Conservation (phyloP, 352 stramenopile species). For the Pythium plurisporium region DNA sequence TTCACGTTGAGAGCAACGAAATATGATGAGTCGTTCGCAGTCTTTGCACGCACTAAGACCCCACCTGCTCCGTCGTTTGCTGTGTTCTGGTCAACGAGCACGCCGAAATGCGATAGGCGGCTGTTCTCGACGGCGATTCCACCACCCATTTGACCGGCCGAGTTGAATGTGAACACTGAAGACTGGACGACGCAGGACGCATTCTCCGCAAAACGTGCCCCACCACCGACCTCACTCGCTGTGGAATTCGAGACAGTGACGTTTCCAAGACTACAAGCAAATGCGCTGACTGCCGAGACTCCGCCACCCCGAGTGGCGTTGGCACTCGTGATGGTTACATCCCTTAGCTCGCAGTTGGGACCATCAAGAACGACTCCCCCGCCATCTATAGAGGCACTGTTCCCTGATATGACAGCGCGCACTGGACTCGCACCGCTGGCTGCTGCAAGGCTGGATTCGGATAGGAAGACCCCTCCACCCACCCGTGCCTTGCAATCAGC, state of each 20-base stretch:
- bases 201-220: background rate
- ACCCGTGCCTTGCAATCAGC: background rate
- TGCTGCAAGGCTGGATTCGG: background rate
- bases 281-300: background rate
- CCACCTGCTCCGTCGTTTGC: conserved; percentile 5
- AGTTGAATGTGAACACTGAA: conserved; percentile 1
- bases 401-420: background rate
- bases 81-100: conserved; percentile 14
- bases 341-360: background rate
- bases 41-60: background rate
- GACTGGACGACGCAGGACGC: background rate
- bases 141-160: background rate
- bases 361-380: conserved; percentile 11
- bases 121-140: conserved; percentile 14
- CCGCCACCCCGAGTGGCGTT: conserved; percentile 2
- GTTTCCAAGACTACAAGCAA: conserved; percentile 5
- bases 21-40: background rate
- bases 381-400: background rate
- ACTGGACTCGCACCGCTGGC: background rate
- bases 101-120: background rate
- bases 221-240: conserved; percentile 7
- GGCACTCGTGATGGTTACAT: background rate
- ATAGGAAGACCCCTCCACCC: conserved; percentile 7
- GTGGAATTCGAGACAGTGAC: background rate
- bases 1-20: background rate